Evolutionary conservation across 495 filamentous ascomycete species (phyloP), one percentile per base, ranked within the genome.

Genomic region (Penicillium paxilli): DNA sequence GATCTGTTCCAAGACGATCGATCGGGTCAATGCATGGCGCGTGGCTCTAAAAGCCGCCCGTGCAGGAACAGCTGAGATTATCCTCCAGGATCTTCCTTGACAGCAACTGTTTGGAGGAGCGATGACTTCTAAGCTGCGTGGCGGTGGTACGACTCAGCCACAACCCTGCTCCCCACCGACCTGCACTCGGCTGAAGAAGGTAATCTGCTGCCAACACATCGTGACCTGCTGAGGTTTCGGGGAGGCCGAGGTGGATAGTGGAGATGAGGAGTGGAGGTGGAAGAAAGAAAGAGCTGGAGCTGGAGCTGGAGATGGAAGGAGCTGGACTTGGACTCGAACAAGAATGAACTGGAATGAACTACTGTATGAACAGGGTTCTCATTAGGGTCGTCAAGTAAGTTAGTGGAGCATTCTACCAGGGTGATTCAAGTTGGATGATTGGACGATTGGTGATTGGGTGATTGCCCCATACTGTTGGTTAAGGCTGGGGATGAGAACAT

Each of bases 111-210:
- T 22, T 35, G 28, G n/a, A 49, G 46, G 10, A 37, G 46, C 44
- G 23, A 30, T 30, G 44, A 21, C 19, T 22, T 42, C 19, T 20
- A 21, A 42, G 21, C 2, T 46, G 44, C 44, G 53, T 56, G 53
- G 58, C 51, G 59, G 47, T 59, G 48, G n/a, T 44, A 33, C 44
- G 21, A 33, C 52, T 56, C 56, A 58, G 59, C 59, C 59, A 62
- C 55, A 35, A 28, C 28, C 21, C 24, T 22, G 23, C 57, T 24
- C 52, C 33, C 41, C 48, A 46, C 37, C 20, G 21, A 7, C n/a
- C 59, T 55, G 60, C 52, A 52, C 17, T n/a, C 23, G 45, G 60
- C 60, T 63, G 52, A 59, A 63, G 40, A 52, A 48, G 49, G 55
- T 41, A 59, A 52, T 52, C 20, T 16, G 25, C 7, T 25, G 50